Base-by-base conservation (phyloP, 108 stramenopile species). In the Cyclostephanos tholiformis region DNA sequence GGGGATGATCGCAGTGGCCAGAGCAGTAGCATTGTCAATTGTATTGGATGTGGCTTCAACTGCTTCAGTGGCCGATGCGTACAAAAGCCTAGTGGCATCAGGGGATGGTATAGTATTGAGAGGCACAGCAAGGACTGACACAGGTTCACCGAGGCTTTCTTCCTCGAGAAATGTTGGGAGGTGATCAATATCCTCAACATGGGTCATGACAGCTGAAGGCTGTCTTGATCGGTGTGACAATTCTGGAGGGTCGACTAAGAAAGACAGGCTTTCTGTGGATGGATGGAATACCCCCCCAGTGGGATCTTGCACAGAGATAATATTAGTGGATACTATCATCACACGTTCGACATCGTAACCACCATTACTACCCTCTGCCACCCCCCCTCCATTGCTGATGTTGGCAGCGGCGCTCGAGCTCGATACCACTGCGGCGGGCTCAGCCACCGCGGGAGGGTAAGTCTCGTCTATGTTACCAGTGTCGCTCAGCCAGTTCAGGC, bases 401-500 rank as follows among this genome's bases (percentile, higher is more conserved):
- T 57, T 57, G 27, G 56, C 56, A 22, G 65, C 44, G 19, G 65
- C 30, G 43, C 44, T 50, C 49, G 65, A 43, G 17, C 48, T 53
- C n/a, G 11, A 4, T 10, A 56, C 46, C n/a, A 71, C 57, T n/a
- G 70, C 50, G 4, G 77, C 60, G 29, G 77, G 62, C 48, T 57
- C 60, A 19, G 70, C 71, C n/a, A 72, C 53, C 13, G 84, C 79
- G 20, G 86, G 80, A 41, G 79, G 79, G 57, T 93, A 95, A 0
- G 85, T 82, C 67, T 95, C 94, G 27, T 91, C 72, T 44, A 92
- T 57, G 74, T 92, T 91, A 43, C 94, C 94, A 1, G 90, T 85
- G 69, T 95, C 94, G 39, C 76, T 64, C 30, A 95, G 76, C 94
- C 94, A 95, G 57, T 95, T 92, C 49, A 95, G 77, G 19, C 82